Base-by-base conservation (phyloP, 2,329 filamentous ascomycete genomes). In the Anisogramma anomala region DNA sequence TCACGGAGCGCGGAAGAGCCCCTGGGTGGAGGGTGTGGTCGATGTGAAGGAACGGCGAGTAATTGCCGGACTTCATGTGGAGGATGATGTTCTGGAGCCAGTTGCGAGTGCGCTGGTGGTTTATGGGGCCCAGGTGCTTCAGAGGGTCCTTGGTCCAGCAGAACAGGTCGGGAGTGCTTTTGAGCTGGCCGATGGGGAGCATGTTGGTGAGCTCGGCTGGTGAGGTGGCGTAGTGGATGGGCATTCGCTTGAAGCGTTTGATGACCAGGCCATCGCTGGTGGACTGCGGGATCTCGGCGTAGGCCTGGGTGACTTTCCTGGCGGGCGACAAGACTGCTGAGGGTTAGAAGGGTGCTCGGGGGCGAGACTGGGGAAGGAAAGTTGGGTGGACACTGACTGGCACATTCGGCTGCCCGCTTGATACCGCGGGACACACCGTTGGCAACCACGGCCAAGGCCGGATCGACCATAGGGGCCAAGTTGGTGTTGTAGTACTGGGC, bases 171-270 rank as follows among this genome's bases (percentile, higher is more conserved):
- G 36, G 22, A 48, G 43, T 7, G n/a, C 31, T 10, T 18, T 39
- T 45, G 11, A 47, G 30, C 35, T 39, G 35, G 6, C 10, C 32
- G 28, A 42, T 27, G 13, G 42, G 45, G 4, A 48, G 36, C 10
- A 39, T 40, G n/a, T 48, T 40, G n/a, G 35, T 31, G 25, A 46
- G 36, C 7, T 26, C 19, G 39, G 28, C 42, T 25, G 19, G 36
- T 34, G 39, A 34, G n/a, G 18, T 23, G 13, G 39, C 36, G 10
- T 34, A 31, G 14, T 33, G 26, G 27, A 42, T 23, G n/a, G 45
- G 42, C 30, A 48, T 36, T 19, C 45, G 42, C 42, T 48, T 48
- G 39, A 48, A 46, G 30, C 45, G 45, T 37, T 45, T 48, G 39
- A 48, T 30, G 33, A 33, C 36, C 30, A 46, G 44, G n/a, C 44